Evolutionary conservation across 2,329 filamentous ascomycete species (phyloP).

Genomic region (Amauroascus verrucosus): DNA sequence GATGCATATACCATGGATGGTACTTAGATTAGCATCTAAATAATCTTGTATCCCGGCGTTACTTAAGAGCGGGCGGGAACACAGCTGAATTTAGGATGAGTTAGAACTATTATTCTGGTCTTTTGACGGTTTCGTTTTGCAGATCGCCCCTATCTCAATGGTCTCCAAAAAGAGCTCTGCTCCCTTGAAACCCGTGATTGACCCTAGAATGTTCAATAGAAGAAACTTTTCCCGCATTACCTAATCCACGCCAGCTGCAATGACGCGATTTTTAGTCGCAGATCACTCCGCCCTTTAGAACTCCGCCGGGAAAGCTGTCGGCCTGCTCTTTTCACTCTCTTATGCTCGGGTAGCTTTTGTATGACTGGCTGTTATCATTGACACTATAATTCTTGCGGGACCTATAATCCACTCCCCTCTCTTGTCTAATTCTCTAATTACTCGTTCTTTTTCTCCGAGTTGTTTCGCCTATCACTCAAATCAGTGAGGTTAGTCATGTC

Average conservation of each 20-base stretch:
- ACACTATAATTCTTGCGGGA: background rate
- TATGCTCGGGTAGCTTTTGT: background rate
- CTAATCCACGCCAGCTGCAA: slow-evolving; percentile 31
- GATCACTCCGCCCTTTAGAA: background rate
- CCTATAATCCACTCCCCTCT: background rate
- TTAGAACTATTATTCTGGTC: background rate
- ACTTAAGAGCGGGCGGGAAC: background rate
- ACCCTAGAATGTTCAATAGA: too few relatives aligned
- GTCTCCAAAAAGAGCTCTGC: background rate
- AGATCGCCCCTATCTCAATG: background rate
- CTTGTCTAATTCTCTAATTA: background rate
- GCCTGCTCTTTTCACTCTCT: background rate
- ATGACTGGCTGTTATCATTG: background rate
- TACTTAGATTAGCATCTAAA: background rate
- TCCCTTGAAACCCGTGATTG: background rate
- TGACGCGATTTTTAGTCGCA: slow-evolving; percentile 8
- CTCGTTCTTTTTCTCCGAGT: background rate
- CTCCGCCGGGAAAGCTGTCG: slow-evolving; percentile 2
- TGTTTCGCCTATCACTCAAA: background rate
- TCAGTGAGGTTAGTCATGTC: slow-evolving; percentile 14
- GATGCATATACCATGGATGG: background rate
- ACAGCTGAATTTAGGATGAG: background rate
- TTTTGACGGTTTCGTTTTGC: background rate
- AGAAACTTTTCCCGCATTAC: slow-evolving; percentile 5
- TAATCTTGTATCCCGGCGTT: background rate